Evolutionary conservation across 345 rosid species (phyloP).

Genomic region (Aethionema arabicum): DNA sequence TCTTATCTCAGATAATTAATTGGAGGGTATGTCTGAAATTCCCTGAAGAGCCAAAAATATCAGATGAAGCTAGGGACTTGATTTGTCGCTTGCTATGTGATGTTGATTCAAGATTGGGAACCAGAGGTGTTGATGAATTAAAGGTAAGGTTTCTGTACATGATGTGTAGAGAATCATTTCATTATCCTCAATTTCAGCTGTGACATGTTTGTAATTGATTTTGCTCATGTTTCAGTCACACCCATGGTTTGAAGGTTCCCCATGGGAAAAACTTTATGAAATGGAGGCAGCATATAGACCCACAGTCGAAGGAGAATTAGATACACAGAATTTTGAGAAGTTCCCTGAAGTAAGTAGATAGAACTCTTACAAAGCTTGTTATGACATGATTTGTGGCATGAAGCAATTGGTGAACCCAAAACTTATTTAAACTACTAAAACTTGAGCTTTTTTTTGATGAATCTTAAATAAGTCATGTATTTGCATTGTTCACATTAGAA

Average conservation of each 20-base stretch:
- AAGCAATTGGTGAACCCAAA: constrained; percentile 8
- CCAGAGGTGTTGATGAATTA: constrained; percentile 85
- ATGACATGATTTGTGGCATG: constrained; percentile 1
- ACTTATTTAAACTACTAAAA: constrained; percentile 4
- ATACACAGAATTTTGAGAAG: constrained; percentile 97
- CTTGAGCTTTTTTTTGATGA: background rate
- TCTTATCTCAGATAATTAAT: constrained; percentile 66
- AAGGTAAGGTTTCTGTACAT: constrained; percentile 50
- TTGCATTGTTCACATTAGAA: background rate
- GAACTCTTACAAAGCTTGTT: constrained; percentile 9
- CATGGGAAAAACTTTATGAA: constrained; percentile 88
- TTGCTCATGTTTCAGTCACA: constrained; percentile 56
- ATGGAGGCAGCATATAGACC: constrained; percentile 87
- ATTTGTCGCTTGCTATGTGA: constrained; percentile 89
- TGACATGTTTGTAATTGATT: background rate
- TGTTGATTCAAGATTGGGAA: constrained; percentile 87
- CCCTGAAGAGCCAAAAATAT: constrained; percentile 88
- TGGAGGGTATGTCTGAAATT: constrained; percentile 95
- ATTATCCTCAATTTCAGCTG: background rate
- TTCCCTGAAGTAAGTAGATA: constrained; percentile 83
- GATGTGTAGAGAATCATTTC: constrained; percentile 6
- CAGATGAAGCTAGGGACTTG: constrained; percentile 81
- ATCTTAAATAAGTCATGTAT: constrained; percentile 2
- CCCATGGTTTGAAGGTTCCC: constrained; percentile 71
- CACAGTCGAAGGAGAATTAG: constrained; percentile 79